These are phyloP conservation scores for Plasmodium yoelii DNA, from an alignment of 169 alveolate species.

Conservation along the genomic window DNA sequence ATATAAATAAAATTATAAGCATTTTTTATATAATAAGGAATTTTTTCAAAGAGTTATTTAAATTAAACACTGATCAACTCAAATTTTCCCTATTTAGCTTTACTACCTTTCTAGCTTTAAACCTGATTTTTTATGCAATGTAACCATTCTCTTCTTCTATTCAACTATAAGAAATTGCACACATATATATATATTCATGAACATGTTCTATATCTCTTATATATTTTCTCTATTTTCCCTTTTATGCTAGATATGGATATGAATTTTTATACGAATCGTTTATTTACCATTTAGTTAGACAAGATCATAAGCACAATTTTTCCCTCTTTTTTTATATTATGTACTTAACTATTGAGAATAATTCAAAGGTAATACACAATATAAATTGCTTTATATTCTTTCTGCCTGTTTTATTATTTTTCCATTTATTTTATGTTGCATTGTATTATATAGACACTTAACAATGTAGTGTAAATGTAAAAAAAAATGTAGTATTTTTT, in stretches of 20 bases:
- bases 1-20: constrained; percentile 39
- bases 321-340: constrained; percentile 95
- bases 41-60: constrained; percentile 27
- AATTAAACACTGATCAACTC: constrained; percentile 78
- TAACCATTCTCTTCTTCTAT: constrained; percentile 7
- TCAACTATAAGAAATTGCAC: background rate
- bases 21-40: constrained; percentile 3
- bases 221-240: background rate
- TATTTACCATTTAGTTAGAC: constrained; percentile 95
- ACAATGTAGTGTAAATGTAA: too few species aligned
- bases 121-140: constrained; percentile 84
- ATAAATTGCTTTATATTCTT: background rate
- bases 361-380: constrained; percentile 78
- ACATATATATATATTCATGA: too few species aligned
- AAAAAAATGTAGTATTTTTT: background rate
- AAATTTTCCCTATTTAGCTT: constrained; percentile 87
- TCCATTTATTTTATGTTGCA: background rate
- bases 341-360: constrained; percentile 86
- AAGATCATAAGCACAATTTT: constrained; percentile 98
- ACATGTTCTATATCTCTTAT: background rate
- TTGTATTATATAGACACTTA: too few species aligned
- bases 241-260: constrained; percentile 89
- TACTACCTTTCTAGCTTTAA: constrained; percentile 81
- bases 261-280: constrained; percentile 95
- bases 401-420: background rate